Evolutionary conservation across 1,284 basidiomycete species (phyloP).

Genomic region (Crucibulum parvulum): DNA sequence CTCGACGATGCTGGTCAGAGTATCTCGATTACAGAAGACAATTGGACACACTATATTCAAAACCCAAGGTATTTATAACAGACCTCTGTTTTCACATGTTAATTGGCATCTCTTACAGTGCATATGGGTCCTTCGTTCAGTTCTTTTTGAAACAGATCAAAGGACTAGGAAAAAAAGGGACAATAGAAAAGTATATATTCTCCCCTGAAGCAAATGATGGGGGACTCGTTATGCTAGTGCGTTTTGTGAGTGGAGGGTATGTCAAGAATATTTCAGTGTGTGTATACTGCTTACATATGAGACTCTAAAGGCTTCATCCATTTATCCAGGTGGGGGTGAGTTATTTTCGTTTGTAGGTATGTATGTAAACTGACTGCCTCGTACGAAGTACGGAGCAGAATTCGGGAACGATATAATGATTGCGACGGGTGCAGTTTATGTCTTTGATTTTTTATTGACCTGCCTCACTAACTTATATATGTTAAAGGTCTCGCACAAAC

Average conservation of each 20-base stretch:
- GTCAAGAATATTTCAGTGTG: background rate
- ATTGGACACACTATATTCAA: constrained; percentile 3
- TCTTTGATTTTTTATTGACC: background rate
- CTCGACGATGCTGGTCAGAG: background rate
- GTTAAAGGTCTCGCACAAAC: background rate
- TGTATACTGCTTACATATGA: too few relatives aligned
- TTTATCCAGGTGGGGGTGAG: background rate
- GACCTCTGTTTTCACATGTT: background rate
- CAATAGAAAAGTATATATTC: background rate
- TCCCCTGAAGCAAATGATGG: background rate
- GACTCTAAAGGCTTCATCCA: background rate
- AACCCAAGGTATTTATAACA: background rate
- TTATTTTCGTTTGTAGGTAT: background rate
- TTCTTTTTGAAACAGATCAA: background rate
- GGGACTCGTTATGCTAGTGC: background rate
- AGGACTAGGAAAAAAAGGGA: background rate
- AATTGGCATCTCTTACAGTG: background rate
- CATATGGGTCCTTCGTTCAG: background rate
- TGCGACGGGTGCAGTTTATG: background rate
- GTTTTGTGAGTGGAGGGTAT: background rate
- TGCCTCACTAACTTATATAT: background rate
- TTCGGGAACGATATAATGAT: background rate
- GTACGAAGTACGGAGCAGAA: background rate
- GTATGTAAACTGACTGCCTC: background rate
- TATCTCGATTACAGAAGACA: background rate